A percentile compares a stretch with the other conserved stretches of the same genome.
Conservation (phyloP, 345 rosid genomes). For the Salix suchowensis region DNA sequence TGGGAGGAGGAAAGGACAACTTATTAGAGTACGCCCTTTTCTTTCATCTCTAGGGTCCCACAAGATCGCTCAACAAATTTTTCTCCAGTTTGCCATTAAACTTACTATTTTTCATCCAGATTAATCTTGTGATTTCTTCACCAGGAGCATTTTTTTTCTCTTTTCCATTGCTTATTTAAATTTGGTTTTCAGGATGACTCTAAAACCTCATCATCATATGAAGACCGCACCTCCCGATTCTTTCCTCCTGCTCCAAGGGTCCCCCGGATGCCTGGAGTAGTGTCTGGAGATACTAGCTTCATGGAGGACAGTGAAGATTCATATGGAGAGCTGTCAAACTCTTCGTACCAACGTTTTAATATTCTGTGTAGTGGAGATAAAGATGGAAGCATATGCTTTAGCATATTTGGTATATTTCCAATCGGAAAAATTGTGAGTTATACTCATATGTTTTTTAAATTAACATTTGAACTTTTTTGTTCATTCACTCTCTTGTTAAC, state of each 20-base stretch:
- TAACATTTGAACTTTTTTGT: not conserved
- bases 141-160: not conserved
- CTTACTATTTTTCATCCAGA: not conserved
- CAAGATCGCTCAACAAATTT: no score
- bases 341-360: constrained; percentile 77
- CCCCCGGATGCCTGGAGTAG: constrained; percentile 75
- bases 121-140: not conserved
- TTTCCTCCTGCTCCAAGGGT: constrained; percentile 88
- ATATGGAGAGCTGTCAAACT: constrained; percentile 65
- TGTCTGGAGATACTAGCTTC: constrained; percentile 75
- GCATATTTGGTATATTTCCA: constrained; percentile 89
- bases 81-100: no score
- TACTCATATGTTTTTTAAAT: not conserved
- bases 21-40: constrained; percentile 33
- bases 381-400: constrained; percentile 80
- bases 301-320: constrained; percentile 82
- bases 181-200: constrained; percentile 41
- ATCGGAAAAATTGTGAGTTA: constrained; percentile 82
- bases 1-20: constrained; percentile 80
- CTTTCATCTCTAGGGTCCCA: not conserved
- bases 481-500: not conserved
- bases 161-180: not conserved
- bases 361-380: constrained; percentile 81
- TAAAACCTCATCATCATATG: constrained; percentile 42
- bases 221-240: constrained; percentile 83